Conservation (phyloP, 2,329 filamentous ascomycete genomes). For the Ceratocystis eucalypticola region DNA sequence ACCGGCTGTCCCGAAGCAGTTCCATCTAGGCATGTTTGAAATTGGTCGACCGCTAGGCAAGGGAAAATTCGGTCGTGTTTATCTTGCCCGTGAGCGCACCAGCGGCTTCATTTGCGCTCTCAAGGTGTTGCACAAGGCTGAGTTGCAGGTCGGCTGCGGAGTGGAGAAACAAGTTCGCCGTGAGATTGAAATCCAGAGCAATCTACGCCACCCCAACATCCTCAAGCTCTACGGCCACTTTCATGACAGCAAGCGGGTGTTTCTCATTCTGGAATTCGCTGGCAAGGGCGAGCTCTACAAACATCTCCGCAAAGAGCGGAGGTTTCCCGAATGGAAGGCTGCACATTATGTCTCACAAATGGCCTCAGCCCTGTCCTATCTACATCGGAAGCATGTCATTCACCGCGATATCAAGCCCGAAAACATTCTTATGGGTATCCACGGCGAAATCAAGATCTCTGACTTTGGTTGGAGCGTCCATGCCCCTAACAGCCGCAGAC, state of each 20-base stretch:
- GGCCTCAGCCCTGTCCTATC: conserved; percentile 76
- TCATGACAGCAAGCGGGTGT: conserved; percentile 77
- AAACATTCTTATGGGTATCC: conserved; percentile 90
- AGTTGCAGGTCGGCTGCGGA: conserved; percentile 54
- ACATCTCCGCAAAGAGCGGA: conserved; percentile 62
- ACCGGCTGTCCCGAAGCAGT: conserved; percentile 46
- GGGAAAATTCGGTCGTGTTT: conserved; percentile 77
- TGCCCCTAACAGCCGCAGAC: conserved; percentile 81
- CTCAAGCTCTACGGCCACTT: conserved; percentile 76
- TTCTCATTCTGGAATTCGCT: conserved; percentile 76
- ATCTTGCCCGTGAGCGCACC: conserved; percentile 65
- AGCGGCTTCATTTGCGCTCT: conserved; percentile 75
- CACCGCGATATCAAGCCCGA: conserved; percentile 96
- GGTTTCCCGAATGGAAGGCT: conserved; percentile 75
- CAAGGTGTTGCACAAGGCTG: conserved; percentile 75
- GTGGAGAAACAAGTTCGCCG: conserved; percentile 79
- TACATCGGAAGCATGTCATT: conserved; percentile 95
- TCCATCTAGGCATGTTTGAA: conserved; percentile 89
- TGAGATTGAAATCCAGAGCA: conserved; percentile 82
- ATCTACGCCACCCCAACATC: conserved; percentile 75
- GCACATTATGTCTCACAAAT: conserved; percentile 82
- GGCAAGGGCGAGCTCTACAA: conserved; percentile 81
- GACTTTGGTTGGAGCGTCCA: conserved; percentile 99
- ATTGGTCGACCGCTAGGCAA: conserved; percentile 77
- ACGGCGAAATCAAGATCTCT: conserved; percentile 96